Evolutionary conservation across 2,329 filamentous ascomycete species (phyloP).

Genomic region (Exophiala sp.): DNA sequence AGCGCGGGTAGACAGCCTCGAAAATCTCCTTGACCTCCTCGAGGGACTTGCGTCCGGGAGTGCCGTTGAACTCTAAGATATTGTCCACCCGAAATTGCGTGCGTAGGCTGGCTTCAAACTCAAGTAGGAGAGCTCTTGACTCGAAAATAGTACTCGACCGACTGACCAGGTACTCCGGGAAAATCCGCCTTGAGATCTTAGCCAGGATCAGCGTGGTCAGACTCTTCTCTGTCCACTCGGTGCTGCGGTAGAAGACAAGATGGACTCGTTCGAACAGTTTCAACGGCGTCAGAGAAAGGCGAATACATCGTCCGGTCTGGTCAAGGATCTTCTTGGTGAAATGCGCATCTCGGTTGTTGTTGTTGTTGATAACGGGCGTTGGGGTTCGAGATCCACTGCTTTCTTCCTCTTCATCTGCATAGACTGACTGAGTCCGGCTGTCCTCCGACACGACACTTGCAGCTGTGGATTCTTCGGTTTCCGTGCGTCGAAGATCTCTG

Average conservation of each 20-base stretch:
- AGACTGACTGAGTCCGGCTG: constrained; percentile 12
- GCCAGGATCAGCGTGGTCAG: constrained; percentile 90
- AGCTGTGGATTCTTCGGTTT: constrained; percentile 50
- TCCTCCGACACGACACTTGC: constrained; percentile 31
- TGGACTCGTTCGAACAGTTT: constrained; percentile 91
- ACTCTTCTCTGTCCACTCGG: constrained; percentile 96
- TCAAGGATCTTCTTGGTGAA: constrained; percentile 71
- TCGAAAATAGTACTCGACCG: constrained; percentile 83
- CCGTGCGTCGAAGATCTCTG: constrained; percentile 59
- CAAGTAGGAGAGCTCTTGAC: constrained; percentile 66
- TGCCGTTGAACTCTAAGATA: constrained; percentile 72
- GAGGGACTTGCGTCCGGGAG: constrained; percentile 59
- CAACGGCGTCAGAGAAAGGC: constrained; percentile 65
- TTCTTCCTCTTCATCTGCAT: constrained; percentile 39
- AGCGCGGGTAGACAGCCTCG: constrained; percentile 70
- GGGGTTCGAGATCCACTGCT: constrained; percentile 30
- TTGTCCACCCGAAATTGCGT: constrained; percentile 76
- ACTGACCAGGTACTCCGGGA: constrained; percentile 84
- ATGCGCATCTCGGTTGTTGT: constrained; percentile 62
- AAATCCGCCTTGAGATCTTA: constrained; percentile 79
- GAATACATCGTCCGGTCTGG: constrained; percentile 74
- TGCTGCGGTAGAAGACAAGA: constrained; percentile 90
- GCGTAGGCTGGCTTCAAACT: constrained; percentile 81
- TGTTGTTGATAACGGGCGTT: constrained; percentile 44
- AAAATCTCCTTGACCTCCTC: constrained; percentile 66